Percentiles rank a stretch among this genome's conserved stretches.
These are phyloP conservation scores for Suillus discolor DNA, from an alignment of 768 basidiomycete genomes.

Conservation along the genomic window DNA sequence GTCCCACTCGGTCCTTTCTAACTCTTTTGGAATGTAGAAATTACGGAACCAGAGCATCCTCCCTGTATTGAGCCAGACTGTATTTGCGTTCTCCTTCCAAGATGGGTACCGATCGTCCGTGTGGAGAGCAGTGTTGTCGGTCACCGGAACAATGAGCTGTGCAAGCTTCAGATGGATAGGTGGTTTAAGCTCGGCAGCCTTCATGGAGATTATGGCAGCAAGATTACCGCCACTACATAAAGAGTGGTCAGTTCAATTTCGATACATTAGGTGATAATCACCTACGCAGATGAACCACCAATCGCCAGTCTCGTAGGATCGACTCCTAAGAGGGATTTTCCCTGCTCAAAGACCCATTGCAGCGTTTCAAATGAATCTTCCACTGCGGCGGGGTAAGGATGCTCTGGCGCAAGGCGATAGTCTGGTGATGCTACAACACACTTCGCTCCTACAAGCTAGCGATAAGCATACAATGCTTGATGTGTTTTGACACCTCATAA, in stretches of 20 bases:
- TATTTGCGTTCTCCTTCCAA: slow-evolving; percentile 62
- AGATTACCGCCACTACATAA: slow-evolving; percentile 72
- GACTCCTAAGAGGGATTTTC: slow-evolving; percentile 46
- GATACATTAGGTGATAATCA: not conserved
- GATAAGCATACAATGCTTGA: not conserved
- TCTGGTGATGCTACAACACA: slow-evolving; percentile 38
- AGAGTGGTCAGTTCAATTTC: not conserved
- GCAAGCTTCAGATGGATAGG: slow-evolving; percentile 61
- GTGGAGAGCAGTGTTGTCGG: slow-evolving; percentile 66
- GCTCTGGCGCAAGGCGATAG: slow-evolving; percentile 37
- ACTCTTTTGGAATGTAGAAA: slow-evolving; percentile 66
- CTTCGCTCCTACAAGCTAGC: slow-evolving; percentile 23
- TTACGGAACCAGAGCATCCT: slow-evolving; percentile 77
- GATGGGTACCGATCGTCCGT: slow-evolving; percentile 41
- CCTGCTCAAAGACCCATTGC: slow-evolving; percentile 40
- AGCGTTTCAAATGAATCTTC: slow-evolving; percentile 40
- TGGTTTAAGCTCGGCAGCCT: slow-evolving; percentile 51
- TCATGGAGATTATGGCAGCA: slow-evolving; percentile 66
- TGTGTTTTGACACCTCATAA: not conserved
- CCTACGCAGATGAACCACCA: slow-evolving; percentile 73
- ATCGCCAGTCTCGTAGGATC: slow-evolving; percentile 60
- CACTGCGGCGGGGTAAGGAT: slow-evolving; percentile 36
- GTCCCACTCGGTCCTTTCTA: slow-evolving; percentile 67
- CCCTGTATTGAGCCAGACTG: slow-evolving; percentile 60
- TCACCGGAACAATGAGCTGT: slow-evolving; percentile 73